Base-by-base conservation (phyloP, 192 early-diverging fungal species). In the Phycomyces blakesleeanus region DNA sequence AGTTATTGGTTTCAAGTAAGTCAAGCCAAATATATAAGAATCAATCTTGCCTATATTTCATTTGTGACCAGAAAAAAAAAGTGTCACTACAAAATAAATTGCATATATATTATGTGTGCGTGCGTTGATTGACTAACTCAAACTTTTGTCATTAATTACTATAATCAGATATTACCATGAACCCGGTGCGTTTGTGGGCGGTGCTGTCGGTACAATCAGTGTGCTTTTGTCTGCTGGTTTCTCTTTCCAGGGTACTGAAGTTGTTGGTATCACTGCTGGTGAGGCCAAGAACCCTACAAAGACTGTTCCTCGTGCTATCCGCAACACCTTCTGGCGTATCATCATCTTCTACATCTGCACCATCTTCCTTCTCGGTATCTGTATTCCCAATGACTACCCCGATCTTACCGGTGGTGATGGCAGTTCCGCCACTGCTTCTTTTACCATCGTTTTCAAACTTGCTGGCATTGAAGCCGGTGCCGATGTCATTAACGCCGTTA, bases 231-330 rank as follows among this genome's bases (percentile, higher is more conserved):
- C 83, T 25, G 91, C 92, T 9, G 89, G 85, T 57, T 93, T 91
- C 69, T 86, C 91, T 57, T 89, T 90, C 71, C 86, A 88, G 67
- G 93, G 93, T 40, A 93, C 93, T 6, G 93, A 95, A 64, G 76
- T 96, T 57, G 63, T 96, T 41, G 94, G 92, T 54, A 84, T 96
- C 64, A 91, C 94, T 15, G 91, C 91, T 37, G 94, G 92, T 71
- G 94, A 96, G 75, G 85, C 88, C 39, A 81, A 83, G 22, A 96
- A 96, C 76, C 94, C 94, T 20, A 75, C 77, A n/a, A 86, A 88
- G 57, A 83, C 54, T 77, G 83, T 91, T 12, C 89, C 89, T 51
- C 73, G 76, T 10, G 89, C 87, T 10, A 91, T 91, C 54, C 77
- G 82, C 21, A 81, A 86, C 16, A 83, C 83, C 29, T 96, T 96